A percentile compares a stretch with the other conserved stretches of the same genome.
Evolutionary conservation across 768 basidiomycete species (phyloP).

Genomic region (Ramaria rubella): DNA sequence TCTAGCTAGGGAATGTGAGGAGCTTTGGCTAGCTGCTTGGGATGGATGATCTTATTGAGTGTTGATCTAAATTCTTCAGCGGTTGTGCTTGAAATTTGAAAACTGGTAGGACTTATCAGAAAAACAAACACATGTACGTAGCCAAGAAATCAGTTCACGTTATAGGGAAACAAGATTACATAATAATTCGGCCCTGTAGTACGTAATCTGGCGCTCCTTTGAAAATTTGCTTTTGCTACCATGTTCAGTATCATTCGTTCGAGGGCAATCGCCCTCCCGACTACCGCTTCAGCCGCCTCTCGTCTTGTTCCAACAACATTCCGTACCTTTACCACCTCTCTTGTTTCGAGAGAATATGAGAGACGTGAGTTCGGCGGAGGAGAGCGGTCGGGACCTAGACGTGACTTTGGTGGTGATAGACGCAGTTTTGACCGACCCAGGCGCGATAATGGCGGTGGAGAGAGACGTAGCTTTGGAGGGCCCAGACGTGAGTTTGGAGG

Average conservation of each 20-base stretch:
- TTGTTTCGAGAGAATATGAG: neutral
- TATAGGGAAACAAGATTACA: neutral
- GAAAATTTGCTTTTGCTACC: neutral
- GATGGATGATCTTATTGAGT: no score
- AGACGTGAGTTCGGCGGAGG: no score
- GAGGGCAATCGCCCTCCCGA: neutral
- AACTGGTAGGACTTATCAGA: no score
- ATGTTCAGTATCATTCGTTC: neutral
- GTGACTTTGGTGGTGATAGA: no score
- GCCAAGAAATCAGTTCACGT: neutral
- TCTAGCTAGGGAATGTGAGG: no score
- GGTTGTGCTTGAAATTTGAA: no score
- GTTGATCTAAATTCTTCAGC: no score
- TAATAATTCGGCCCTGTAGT: neutral
- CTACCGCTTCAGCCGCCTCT: neutral
- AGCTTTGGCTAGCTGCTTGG: neutral
- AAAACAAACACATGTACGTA: neutral
- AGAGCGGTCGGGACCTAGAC: no score
- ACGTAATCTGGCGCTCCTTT: neutral
- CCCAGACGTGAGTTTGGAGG: no score
- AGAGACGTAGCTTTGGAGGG: no score
- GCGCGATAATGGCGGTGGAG: no score
- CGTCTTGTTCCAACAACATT: neutral
- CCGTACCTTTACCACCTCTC: neutral
- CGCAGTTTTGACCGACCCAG: no score